Evolutionary conservation across 306 rosid species (phyloP), one percentile per base, ranked within the genome.

Genomic region (Lagenaria siceraria): DNA sequence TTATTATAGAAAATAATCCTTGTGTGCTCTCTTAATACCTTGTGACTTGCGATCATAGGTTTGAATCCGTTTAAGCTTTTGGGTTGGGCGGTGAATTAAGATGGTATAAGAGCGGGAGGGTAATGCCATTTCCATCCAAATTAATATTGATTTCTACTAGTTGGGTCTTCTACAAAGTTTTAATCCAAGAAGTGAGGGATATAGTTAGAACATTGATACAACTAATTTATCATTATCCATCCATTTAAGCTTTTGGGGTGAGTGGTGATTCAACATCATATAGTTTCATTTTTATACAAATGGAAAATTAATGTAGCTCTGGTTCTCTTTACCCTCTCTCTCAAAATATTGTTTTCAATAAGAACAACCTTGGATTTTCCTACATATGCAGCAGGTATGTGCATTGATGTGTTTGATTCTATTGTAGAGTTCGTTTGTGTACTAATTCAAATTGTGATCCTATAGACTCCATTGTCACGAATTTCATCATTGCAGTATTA

Each of bases 401-500:
- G 36, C 31, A 54, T 75, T 75, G 17, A 51, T 74, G 49, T 53
- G 14, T 54, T 36, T 40, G 36, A 24, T 24, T 33, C 2, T 40
- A 36, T 75, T 53, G 78, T n/a, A 31, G 49, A 19, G 62, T 52
- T 31, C 27, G 36, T 38, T 35, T 33, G 64, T 7, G 33, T 75
- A 18, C 64, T 18, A 52, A 53, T 49, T 78, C 77, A 14, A 51
- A 52, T 51, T 78, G 48, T n/a, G 40, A 18, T 21, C 48, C 78
- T 9, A 70, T 65, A 53, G 55, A 71, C 70, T 22, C 24, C 78
- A 62, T 48, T 27, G 21, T 42, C 54, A 43, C 27, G 18, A 69
- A 43, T 63, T 89, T 85, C 78, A 64, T 72, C 70, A 68, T 79
- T 86, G 36, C 73, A 90, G 97, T 71, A 86, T 84, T 68, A 96